Conservation (phyloP, 257 asterid genomes). For the Haberlea rhodopensis region DNA sequence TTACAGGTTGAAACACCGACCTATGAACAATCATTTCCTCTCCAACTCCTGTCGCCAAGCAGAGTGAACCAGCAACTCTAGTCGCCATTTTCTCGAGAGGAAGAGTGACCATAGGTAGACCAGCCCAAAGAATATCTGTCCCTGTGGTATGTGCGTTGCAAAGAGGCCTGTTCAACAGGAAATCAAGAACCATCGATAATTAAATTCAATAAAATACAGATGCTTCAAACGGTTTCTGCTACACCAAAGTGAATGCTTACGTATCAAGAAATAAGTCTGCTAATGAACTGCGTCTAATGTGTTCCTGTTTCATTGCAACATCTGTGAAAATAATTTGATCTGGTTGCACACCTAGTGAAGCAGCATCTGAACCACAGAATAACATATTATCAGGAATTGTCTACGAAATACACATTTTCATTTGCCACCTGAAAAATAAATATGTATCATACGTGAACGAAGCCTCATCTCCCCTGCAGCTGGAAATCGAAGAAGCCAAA, state of each 20-base stretch:
- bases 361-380: slow-evolving; percentile 61
- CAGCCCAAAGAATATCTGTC: slow-evolving; percentile 99
- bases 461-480: slow-evolving; percentile 98
- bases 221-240: slow-evolving; percentile 3
- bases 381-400: slow-evolving; percentile 12
- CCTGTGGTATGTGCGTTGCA: slow-evolving; percentile 99
- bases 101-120: slow-evolving; percentile 92
- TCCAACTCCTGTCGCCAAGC: slow-evolving; percentile 97
- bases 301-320: slow-evolving; percentile 98
- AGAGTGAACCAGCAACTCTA: slow-evolving; percentile 96
- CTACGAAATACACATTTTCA: not conserved
- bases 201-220: not conserved
- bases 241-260: slow-evolving; percentile 38
- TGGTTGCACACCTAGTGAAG: slow-evolving; percentile 89
- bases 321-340: slow-evolving; percentile 95
- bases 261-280: slow-evolving; percentile 97
- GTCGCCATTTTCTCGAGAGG: slow-evolving; percentile 99
- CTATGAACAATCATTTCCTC: slow-evolving; percentile 92
- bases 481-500: slow-evolving; percentile 97
- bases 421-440: not conserved
- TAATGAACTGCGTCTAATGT: slow-evolving; percentile 84
- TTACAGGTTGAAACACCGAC: slow-evolving; percentile 35
- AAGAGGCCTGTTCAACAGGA: slow-evolving; percentile 62
- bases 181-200: not conserved
- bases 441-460: slow-evolving; percentile 63